Conservation (phyloP, 768 basidiomycete species). For the Mycena pura region DNA sequence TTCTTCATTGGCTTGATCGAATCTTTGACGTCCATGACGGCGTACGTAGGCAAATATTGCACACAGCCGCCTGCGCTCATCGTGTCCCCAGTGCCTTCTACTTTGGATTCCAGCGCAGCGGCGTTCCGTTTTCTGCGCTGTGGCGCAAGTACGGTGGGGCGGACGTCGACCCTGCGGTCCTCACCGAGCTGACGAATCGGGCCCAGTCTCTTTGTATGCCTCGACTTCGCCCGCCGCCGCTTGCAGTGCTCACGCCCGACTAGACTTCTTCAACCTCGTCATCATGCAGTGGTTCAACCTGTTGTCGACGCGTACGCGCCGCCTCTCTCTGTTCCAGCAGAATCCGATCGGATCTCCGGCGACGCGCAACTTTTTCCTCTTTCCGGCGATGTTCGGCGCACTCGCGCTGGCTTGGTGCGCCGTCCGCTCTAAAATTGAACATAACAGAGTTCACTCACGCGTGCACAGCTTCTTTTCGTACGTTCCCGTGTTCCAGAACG, state of each 20-base stretch:
- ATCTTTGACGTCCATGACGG: slow-evolving; percentile 53
- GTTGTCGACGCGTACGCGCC: slow-evolving; percentile 51
- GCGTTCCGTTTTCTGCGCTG: slow-evolving; percentile 54
- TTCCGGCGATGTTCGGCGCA: slow-evolving; percentile 53
- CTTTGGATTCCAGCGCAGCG: slow-evolving; percentile 49
- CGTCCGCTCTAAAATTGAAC: slow-evolving; percentile 32
- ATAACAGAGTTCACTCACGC: background rate
- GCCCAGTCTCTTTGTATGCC: slow-evolving; percentile 58
- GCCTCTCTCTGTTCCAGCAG: slow-evolving; percentile 49
- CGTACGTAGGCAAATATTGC: slow-evolving; percentile 47
- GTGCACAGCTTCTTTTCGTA: slow-evolving; percentile 46
- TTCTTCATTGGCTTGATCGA: slow-evolving; percentile 59
- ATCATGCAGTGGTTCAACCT: slow-evolving; percentile 51
- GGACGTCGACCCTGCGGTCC: slow-evolving; percentile 39
- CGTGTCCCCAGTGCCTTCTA: slow-evolving; percentile 43
- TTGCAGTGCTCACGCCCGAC: slow-evolving; percentile 28
- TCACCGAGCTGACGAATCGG: slow-evolving; percentile 44
- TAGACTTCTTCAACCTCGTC: slow-evolving; percentile 54
- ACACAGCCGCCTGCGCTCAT: background rate
- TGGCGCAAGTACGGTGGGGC: slow-evolving; percentile 55
- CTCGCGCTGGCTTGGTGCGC: slow-evolving; percentile 53
- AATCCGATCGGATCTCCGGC: slow-evolving; percentile 38
- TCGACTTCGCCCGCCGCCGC: background rate
- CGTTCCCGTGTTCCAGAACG: slow-evolving; percentile 52
- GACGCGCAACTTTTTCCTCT: slow-evolving; percentile 49